These are phyloP conservation scores for Lepidium campestre DNA, from an alignment of 441 rosid genomes.

Conservation along the genomic window DNA sequence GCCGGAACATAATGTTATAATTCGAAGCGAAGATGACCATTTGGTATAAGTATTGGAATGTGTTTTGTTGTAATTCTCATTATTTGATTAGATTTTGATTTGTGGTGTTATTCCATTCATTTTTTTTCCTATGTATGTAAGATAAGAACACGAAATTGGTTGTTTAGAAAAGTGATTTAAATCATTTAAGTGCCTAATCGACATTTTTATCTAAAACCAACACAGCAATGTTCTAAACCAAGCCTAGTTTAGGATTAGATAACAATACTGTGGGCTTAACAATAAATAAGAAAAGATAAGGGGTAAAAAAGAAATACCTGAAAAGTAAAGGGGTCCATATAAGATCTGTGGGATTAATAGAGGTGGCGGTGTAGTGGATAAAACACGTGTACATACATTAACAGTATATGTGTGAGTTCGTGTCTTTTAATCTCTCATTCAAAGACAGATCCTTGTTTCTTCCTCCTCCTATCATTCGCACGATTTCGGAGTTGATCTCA, in stretches of 20 bases:
- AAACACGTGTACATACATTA: constrained; percentile 5
- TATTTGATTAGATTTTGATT: constrained; percentile 10
- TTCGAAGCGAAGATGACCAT: constrained; percentile 22
- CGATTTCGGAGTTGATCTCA: constrained; percentile 10
- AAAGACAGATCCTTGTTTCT: constrained; percentile 11
- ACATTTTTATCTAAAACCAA: neutral
- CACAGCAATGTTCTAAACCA: neutral
- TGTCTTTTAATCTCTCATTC: constrained; percentile 9
- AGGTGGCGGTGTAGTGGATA: constrained; percentile 9
- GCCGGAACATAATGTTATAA: constrained; percentile 17
- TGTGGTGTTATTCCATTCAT: constrained; percentile 15
- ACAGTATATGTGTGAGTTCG: neutral
- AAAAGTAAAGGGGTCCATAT: neutral
- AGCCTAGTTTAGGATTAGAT: neutral
- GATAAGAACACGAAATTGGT: neutral
- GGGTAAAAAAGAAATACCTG: neutral
- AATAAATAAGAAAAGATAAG: neutral
- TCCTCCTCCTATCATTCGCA: neutral
- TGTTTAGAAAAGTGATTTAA: neutral
- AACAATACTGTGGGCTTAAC: neutral
- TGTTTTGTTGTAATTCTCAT: neutral
- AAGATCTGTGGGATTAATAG: neutral
- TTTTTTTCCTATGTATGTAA: neutral
- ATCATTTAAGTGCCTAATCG: neutral
- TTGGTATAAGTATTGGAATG: constrained; percentile 6